These are phyloP conservation scores for Talaromyces sp. DNA, from an alignment of 2,329 filamentous ascomycete species.

Conservation along the genomic window DNA sequence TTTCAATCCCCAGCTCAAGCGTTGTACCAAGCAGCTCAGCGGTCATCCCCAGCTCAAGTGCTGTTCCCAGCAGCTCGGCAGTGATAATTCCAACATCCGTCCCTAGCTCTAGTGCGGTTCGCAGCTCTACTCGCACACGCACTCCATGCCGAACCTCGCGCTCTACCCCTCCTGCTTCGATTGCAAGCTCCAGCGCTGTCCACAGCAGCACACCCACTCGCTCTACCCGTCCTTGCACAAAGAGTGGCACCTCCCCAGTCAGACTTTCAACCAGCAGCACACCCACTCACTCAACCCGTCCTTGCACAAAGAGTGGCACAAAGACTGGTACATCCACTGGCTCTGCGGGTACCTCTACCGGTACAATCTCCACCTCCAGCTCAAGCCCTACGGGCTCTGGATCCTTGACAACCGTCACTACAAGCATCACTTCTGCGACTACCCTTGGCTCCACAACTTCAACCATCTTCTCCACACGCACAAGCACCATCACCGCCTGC, in stretches of 20 bases:
- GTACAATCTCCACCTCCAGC: not conserved
- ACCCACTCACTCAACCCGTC: too few species aligned
- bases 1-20: not conserved
- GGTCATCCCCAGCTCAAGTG: not conserved
- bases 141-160: conserved; percentile 6
- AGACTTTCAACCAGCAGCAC: not conserved
- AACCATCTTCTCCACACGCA: conserved; percentile 10
- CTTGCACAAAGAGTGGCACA: not conserved
- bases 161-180: not conserved
- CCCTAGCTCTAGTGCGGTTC: not conserved
- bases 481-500: conserved; percentile 12
- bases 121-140: not conserved
- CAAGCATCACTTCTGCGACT: not conserved
- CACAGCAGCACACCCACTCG: not conserved
- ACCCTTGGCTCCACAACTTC: conserved; percentile 7
- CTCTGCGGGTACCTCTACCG: not conserved
- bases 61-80: not conserved
- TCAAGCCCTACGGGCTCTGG: not conserved
- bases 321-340: not conserved
- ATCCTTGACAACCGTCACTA: not conserved
- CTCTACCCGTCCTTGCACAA: too few species aligned
- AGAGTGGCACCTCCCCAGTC: not conserved
- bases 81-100: not conserved
- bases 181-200: not conserved
- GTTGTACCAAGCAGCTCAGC: not conserved